phyloP scores from a whole-genome alignment of 768 basidiomycete species.

The Lentinula raphanica region DNA sequence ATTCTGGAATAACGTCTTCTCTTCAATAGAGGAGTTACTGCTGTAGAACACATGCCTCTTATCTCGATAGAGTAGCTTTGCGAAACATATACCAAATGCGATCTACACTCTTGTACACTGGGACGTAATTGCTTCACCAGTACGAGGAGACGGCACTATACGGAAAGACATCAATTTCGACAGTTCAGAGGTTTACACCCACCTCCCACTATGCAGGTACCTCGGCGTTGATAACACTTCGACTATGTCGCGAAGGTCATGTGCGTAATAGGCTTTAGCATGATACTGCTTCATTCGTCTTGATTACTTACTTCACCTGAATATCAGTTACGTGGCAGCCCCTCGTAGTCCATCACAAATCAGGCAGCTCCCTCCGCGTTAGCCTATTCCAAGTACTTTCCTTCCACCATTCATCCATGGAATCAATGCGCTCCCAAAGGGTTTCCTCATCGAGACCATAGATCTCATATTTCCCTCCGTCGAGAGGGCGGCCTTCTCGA shows the following conservation, averaged over 20 bases:
- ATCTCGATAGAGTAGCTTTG: constrained; percentile 55
- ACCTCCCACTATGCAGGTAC: too few relatives aligned
- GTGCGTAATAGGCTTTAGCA: too few relatives aligned
- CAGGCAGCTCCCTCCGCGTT: constrained; percentile 82
- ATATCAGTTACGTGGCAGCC: background rate
- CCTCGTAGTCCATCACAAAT: constrained; percentile 35
- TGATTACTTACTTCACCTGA: too few relatives aligned
- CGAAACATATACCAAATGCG: background rate
- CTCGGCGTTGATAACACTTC: too few relatives aligned
- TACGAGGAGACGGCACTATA: too few relatives aligned
- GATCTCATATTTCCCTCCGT: constrained; percentile 79
- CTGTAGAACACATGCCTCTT: constrained; percentile 7
- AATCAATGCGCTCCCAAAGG: constrained; percentile 76
- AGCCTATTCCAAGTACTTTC: constrained; percentile 85
- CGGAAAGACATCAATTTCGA: too few relatives aligned
- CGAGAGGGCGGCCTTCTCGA: constrained; percentile 55
- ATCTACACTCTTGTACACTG: too few relatives aligned
- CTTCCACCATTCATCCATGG: constrained; percentile 90
- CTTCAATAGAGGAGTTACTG: constrained; percentile 56
- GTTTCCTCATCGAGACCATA: constrained; percentile 84
- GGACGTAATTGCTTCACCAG: too few relatives aligned
- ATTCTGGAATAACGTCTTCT: constrained; percentile 63
- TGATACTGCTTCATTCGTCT: too few relatives aligned
- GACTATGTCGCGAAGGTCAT: too few relatives aligned
- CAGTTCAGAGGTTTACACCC: too few relatives aligned